These are phyloP conservation scores for Aspergillus sclerotiicarbonarius DNA, from an alignment of 495 filamentous ascomycete genomes.

Conservation along the genomic window DNA sequence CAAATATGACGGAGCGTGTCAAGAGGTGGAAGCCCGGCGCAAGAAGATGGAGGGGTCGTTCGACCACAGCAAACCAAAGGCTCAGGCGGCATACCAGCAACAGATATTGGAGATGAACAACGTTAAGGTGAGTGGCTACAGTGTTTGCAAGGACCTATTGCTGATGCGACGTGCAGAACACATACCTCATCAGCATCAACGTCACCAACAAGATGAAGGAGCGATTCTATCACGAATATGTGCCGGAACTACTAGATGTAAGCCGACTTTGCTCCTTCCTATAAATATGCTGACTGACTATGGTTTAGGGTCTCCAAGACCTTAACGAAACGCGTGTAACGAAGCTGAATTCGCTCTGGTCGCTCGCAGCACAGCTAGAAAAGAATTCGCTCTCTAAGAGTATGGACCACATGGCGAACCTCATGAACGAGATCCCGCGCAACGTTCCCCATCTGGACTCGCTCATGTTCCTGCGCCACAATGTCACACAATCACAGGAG, in stretches of 20 bases:
- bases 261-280: conserved; percentile 24
- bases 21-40: conserved; percentile 89
- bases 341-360: conserved; percentile 85
- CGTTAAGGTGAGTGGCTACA: conserved; percentile 59
- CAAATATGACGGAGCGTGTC: conserved; percentile 89
- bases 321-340: conserved; percentile 82
- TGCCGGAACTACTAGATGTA: conserved; percentile 91
- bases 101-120: conserved; percentile 94
- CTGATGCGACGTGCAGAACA: conserved; percentile 59
- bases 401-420: conserved; percentile 63
- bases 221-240: conserved; percentile 93
- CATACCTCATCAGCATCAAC: conserved; percentile 91
- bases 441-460: conserved; percentile 89
- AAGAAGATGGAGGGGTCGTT: conserved; percentile 91
- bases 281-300: neutral
- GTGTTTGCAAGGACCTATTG: neutral
- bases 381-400: conserved; percentile 66
- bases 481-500: conserved; percentile 75
- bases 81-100: conserved; percentile 84
- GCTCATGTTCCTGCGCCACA: conserved; percentile 96
- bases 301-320: conserved; percentile 69
- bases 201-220: conserved; percentile 96
- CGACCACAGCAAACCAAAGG: conserved; percentile 79
- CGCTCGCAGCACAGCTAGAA: conserved; percentile 75
- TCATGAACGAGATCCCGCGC: conserved; percentile 77